Conservation (phyloP, 768 basidiomycete genomes). For the Kwoniella dendrophila region DNA sequence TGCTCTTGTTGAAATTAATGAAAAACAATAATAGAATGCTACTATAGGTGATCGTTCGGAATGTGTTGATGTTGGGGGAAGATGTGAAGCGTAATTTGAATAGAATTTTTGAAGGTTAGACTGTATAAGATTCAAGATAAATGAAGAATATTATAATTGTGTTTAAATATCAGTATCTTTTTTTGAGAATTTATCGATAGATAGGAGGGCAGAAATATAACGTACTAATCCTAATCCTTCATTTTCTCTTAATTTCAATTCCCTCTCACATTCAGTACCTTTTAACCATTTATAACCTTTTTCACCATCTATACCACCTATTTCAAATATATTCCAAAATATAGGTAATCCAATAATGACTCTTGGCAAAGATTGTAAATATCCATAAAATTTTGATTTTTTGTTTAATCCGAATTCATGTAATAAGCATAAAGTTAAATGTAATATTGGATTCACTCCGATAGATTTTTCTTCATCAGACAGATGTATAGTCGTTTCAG, state of each 20-base stretch:
- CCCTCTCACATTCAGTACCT: conserved; percentile 50
- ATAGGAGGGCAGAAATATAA: not conserved
- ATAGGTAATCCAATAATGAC: conserved; percentile 38
- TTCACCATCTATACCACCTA: conserved; percentile 40
- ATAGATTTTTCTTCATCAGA: not conserved
- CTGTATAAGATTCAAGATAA: conserved; percentile 1
- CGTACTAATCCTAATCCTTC: conserved; percentile 37
- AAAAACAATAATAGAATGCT: conserved; percentile 59
- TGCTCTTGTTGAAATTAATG: conserved; percentile 76
- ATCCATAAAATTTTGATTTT: conserved; percentile 54
- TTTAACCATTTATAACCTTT: conserved; percentile 42
- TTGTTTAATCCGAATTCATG: conserved; percentile 51
- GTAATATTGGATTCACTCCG: conserved; percentile 36
- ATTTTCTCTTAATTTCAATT: conserved; percentile 30
- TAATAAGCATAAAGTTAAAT: conserved; percentile 52
- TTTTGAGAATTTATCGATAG: not conserved
- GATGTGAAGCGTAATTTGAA: conserved; percentile 6
- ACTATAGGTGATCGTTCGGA: conserved; percentile 13
- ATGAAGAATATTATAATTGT: not conserved
- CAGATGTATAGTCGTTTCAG: not conserved
- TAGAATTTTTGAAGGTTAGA: conserved; percentile 15
- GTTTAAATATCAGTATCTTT: not conserved
- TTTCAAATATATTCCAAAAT: conserved; percentile 51
- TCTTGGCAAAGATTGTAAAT: conserved; percentile 55
- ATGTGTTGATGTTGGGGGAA: conserved; percentile 16